Conservation (phyloP, 2,329 filamentous ascomycete species). For the Juglanconis oblonga region DNA sequence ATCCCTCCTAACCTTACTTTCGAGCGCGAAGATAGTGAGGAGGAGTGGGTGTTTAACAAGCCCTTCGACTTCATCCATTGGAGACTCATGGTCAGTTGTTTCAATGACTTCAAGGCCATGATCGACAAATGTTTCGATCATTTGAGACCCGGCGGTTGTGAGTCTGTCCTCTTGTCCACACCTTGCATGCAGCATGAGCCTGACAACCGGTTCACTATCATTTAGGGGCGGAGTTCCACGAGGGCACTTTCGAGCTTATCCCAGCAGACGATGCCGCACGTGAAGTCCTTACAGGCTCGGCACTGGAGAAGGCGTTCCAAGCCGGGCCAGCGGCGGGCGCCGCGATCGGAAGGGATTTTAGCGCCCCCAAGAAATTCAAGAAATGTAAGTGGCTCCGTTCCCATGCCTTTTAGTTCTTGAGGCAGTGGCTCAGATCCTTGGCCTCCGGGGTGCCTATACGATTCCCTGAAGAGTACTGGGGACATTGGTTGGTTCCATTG, state of each 20-base stretch:
- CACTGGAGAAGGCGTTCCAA: background rate
- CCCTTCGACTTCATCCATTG: conserved; percentile 10
- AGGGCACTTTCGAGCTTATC: conserved; percentile 1
- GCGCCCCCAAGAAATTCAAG: conserved; percentile 21
- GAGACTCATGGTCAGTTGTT: conserved; percentile 5
- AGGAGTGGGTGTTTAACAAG: conserved; percentile 3
- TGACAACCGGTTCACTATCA: too few species aligned
- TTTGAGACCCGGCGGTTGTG: background rate
- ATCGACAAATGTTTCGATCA: background rate
- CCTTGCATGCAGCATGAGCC: too few species aligned
- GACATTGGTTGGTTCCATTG: too few species aligned
- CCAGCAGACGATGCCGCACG: background rate
- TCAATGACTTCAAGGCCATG: background rate
- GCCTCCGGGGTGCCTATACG: too few species aligned
- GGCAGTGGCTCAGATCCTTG: too few species aligned
- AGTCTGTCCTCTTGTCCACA: too few species aligned
- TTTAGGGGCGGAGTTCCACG: conserved; percentile 5
- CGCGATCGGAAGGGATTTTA: conserved; percentile 17
- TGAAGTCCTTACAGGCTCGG: background rate
- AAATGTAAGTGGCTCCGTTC: background rate
- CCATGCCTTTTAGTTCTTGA: too few species aligned
- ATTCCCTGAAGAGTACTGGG: too few species aligned
- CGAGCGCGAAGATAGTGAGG: conserved; percentile 10
- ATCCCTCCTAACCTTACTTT: conserved; percentile 6
- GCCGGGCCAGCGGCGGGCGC: background rate